phyloP scores from a whole-genome alignment of 1,284 basidiomycete species.

The Austroboletus niveus region DNA sequence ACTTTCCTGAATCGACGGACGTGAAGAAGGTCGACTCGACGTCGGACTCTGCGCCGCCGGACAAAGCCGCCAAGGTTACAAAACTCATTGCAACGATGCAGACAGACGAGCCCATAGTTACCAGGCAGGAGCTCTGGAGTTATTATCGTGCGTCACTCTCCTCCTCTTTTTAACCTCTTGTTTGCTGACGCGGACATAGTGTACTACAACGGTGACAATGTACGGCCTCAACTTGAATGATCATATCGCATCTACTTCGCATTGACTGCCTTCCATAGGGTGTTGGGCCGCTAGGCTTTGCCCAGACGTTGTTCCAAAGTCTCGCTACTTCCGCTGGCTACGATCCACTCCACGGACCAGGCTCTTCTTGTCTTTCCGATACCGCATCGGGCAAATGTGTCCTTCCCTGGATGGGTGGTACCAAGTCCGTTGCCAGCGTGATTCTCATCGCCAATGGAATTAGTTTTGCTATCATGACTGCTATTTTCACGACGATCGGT shows the following conservation, averaged over 20 bases:
- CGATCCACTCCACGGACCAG: constrained; percentile 63
- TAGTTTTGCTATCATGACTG: constrained; percentile 77
- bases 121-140: constrained; percentile 64
- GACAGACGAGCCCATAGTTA: constrained; percentile 56
- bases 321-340: constrained; percentile 67
- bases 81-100: constrained; percentile 34
- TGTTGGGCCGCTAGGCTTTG: constrained; percentile 60
- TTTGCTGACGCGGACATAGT: constrained; percentile 37
- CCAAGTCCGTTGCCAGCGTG: constrained; percentile 69
- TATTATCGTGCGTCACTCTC: constrained; percentile 52
- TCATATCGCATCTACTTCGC: background rate
- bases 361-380: constrained; percentile 56
- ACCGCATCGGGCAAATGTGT: constrained; percentile 68
- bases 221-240: constrained; percentile 24
- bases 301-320: constrained; percentile 71
- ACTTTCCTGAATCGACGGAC: background rate
- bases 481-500: constrained; percentile 79
- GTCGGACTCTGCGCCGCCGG: constrained; percentile 1
- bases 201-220: constrained; percentile 73
- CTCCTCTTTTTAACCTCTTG: constrained; percentile 18
- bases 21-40: constrained; percentile 5
- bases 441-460: constrained; percentile 75
- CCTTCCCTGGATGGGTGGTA: constrained; percentile 68
- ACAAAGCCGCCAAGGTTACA: constrained; percentile 1
- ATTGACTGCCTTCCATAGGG: constrained; percentile 38